Base-by-base conservation (phyloP, 176 grass and related monocot genomes). In the Bolboschoenus planiculmis region DNA sequence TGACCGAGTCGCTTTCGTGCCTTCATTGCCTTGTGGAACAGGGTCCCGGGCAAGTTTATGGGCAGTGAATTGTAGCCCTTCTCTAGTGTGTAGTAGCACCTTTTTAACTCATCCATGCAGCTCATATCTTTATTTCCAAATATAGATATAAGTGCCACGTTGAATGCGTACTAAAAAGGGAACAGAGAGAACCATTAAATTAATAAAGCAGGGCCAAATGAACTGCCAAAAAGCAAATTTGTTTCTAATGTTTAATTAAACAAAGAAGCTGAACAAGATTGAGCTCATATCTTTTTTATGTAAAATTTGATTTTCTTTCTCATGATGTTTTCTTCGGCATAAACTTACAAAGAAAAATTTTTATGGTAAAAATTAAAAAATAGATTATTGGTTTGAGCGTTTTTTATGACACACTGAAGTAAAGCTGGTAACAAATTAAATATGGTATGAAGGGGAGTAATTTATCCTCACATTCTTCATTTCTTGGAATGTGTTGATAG, bases 51-150 rank as follows among this genome's bases (percentile, higher is more conserved):
- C 36, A 99, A 77, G 85, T 99, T 96, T 87, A 96, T 86, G 24
- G 97, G 92, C 91, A 99, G 91, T 30, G 97, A 95, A 90, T 99
- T 99, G 83, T 99, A 99, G 14, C 97, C 97, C 30, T 95, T 93
- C 91, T 99, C 97, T 76, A 99, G 93, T 10, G 89, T 88, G 86
- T 90, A 88, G 85, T 99, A 99, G 84, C 97, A 93, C 80, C 83
- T 89, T 87, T 93, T 95, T 70, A 99, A 85, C 78, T 99, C 97
- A 79, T 99, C 91, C 58, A 95, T 86, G 93, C 91, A 91, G 1
- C 33, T 85, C 66, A 93, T 87, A 87, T 95, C 93, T 33, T 95
- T 91, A 55, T 95, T 87, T 0, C 97, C 97, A 66, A 99, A 95
- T 85, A 99, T 93, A 63, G 97, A 96, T 60, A 90, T 78, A 83